Conservation (phyloP, 2,329 filamentous ascomycete species). For the Pseudogymnoascus sp. region DNA sequence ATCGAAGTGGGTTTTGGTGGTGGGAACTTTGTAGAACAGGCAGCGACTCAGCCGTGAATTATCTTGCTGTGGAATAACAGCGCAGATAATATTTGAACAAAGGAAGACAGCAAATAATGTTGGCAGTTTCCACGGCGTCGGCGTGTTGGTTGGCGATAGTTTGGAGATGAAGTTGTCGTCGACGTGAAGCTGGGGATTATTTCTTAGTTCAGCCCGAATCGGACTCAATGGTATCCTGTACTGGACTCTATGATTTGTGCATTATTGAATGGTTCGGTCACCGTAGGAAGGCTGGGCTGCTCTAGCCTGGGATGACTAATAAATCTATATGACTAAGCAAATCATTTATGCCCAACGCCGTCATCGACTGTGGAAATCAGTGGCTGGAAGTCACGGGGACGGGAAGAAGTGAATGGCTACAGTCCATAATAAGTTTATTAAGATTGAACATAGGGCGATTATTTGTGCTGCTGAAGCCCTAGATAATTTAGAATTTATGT, state of each 20-base stretch:
- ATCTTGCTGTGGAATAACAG: not conserved
- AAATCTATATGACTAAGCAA: not conserved
- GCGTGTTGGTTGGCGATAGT: not conserved
- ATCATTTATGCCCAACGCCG: not conserved
- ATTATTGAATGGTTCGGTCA: not conserved
- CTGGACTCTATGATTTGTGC: not conserved
- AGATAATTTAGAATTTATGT: not conserved
- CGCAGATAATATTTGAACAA: not conserved
- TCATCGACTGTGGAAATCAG: not conserved
- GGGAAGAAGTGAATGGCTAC: not conserved
- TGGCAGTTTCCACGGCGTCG: not conserved
- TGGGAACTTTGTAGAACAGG: not conserved
- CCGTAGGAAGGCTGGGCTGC: not conserved
- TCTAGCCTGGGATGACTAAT: not conserved
- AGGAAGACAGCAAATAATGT: not conserved
- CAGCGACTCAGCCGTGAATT: not conserved
- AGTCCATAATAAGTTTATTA: not conserved
- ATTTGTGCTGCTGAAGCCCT: not conserved
- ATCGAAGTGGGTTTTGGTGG: not conserved
- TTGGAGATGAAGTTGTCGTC: not conserved
- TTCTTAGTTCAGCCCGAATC: conserved; percentile 3
- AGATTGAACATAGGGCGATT: not conserved
- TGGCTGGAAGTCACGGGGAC: not conserved
- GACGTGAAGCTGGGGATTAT: conserved; percentile 2
- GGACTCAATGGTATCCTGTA: not conserved